Percentiles rank a stretch among this genome's conserved stretches.
phyloP scores from a whole-genome alignment of 257 asterid genomes.

The Scutellaria galericulata region DNA sequence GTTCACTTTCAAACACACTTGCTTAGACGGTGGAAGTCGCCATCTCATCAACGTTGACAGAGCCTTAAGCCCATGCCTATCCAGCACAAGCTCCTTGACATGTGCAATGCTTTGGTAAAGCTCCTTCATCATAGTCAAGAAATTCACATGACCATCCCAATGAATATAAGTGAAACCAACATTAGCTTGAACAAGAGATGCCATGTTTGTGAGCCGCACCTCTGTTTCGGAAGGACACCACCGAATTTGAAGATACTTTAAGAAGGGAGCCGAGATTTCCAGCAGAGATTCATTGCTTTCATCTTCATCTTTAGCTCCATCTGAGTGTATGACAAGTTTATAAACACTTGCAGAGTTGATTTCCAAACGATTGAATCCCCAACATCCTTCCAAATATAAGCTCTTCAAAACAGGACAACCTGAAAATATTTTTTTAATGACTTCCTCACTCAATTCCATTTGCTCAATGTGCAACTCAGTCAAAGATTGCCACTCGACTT shows the following conservation, averaged over 20 bases:
- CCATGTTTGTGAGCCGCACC: not conserved
- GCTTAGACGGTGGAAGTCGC: not conserved
- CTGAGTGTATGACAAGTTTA: not conserved
- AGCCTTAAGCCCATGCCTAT: not conserved
- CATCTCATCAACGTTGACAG: slow-evolving; percentile 24
- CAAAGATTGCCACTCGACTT: slow-evolving; percentile 26
- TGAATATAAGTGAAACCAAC: not conserved
- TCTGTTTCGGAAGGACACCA: not conserved
- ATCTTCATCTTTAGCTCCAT: too few relatives aligned
- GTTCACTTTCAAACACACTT: not conserved
- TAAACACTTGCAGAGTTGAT: not conserved
- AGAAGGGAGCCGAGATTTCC: slow-evolving; percentile 29
- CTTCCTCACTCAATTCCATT: not conserved
- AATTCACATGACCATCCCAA: not conserved
- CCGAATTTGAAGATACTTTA: not conserved
- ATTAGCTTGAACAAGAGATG: slow-evolving; percentile 6
- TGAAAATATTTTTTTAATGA: not conserved
- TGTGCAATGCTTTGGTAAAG: not conserved
- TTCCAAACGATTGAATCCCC: not conserved
- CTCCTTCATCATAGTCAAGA: not conserved
- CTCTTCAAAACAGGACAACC: slow-evolving; percentile 22
- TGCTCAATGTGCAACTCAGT: not conserved
- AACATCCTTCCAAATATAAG: not conserved
- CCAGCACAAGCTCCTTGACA: too few relatives aligned
- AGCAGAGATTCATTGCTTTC: not conserved